These are phyloP conservation scores for Opeltia flavorubescens DNA, from an alignment of 495 filamentous ascomycete genomes.

Conservation along the genomic window DNA sequence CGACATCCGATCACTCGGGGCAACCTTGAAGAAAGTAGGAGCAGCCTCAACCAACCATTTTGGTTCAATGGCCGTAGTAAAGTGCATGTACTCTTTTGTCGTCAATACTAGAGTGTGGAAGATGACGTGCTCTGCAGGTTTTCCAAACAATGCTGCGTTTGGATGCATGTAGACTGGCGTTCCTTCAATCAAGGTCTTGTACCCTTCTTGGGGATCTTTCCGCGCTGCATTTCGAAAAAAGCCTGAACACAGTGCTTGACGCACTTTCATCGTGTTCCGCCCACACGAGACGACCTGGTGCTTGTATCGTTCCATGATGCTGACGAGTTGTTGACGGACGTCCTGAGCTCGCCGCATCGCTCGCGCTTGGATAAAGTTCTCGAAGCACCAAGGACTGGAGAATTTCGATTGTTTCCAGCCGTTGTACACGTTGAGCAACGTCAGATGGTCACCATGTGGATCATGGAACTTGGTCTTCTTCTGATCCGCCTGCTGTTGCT, in stretches of 20 bases:
- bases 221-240: slow-evolving; percentile 93
- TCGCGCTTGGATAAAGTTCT: slow-evolving; percentile 93
- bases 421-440: slow-evolving; percentile 92
- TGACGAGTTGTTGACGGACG: slow-evolving; percentile 78
- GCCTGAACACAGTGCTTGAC: slow-evolving; percentile 82
- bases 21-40: slow-evolving; percentile 97
- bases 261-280: slow-evolving; percentile 69
- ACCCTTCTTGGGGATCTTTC: slow-evolving; percentile 92
- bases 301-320: slow-evolving; percentile 82
- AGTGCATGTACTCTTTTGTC: slow-evolving; percentile 96
- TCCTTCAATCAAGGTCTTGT: slow-evolving; percentile 90
- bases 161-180: slow-evolving; percentile 94
- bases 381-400: slow-evolving; percentile 83
- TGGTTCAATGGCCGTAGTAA: slow-evolving; percentile 79
- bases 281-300: slow-evolving; percentile 73
- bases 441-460: slow-evolving; percentile 85
- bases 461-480: slow-evolving; percentile 98
- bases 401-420: slow-evolving; percentile 75
- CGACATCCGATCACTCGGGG: slow-evolving; percentile 71
- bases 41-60: slow-evolving; percentile 86
- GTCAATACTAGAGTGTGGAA: slow-evolving; percentile 83
- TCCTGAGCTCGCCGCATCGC: slow-evolving; percentile 81
- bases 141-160: slow-evolving; percentile 79
- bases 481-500: slow-evolving; percentile 88
- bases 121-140: slow-evolving; percentile 89